phyloP scores from a whole-genome alignment of 352 stramenopile genomes.

The Phytophthora meadii region DNA sequence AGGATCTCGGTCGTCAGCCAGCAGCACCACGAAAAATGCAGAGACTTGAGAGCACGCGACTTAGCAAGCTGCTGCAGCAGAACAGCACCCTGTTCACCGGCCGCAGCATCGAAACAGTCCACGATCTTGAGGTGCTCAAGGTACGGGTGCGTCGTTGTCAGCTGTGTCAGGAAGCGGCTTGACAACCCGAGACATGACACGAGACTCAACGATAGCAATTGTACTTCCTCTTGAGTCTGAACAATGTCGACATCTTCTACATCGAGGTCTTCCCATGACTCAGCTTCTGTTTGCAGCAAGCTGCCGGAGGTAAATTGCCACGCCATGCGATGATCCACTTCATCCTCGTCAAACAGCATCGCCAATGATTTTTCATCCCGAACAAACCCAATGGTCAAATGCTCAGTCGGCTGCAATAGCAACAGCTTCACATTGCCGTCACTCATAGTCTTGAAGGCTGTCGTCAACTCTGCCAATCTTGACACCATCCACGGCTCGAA shows the following conservation, averaged over 20 bases:
- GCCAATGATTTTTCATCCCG: constrained; percentile 60
- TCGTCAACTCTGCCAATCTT: constrained; percentile 62
- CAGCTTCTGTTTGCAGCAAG: constrained; percentile 47
- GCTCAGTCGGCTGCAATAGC: constrained; percentile 59
- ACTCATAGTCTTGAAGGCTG: constrained; percentile 75
- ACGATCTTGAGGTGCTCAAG: constrained; percentile 69
- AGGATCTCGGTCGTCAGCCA: constrained; percentile 84
- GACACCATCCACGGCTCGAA: constrained; percentile 87
- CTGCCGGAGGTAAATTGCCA: constrained; percentile 45
- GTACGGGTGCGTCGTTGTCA: constrained; percentile 54
- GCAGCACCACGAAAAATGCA: constrained; percentile 84
- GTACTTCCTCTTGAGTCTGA: constrained; percentile 58
- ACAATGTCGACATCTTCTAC: constrained; percentile 76
- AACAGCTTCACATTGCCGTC: constrained; percentile 71
- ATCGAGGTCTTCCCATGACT: constrained; percentile 80
- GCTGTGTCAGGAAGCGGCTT: constrained; percentile 48
- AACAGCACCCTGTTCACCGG: constrained; percentile 45
- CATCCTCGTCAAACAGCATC: constrained; percentile 42
- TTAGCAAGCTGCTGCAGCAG: constrained; percentile 60
- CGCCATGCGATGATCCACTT: constrained; percentile 45
- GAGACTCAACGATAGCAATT: constrained; percentile 66
- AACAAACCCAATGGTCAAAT: constrained; percentile 79
- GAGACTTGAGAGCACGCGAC: constrained; percentile 63
- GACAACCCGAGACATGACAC: constrained; percentile 73
- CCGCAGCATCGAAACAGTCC: constrained; percentile 71